Evolutionary conservation across 2,329 filamentous ascomycete genomes (phyloP), one percentile per base, ranked within the genome.

Genomic region (Fusarium camptoceras): DNA sequence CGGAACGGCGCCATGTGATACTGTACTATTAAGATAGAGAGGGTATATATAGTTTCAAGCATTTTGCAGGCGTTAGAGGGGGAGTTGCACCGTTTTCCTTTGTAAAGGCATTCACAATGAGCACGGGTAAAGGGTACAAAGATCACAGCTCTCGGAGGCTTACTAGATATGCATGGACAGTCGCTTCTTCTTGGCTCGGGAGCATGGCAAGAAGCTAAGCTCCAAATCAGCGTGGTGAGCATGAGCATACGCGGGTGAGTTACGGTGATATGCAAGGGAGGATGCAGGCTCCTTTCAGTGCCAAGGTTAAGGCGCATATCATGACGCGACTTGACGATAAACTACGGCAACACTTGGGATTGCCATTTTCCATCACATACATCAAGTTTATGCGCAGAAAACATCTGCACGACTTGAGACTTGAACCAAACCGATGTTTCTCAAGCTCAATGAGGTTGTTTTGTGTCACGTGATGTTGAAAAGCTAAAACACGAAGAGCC

Each of bases 21-120:
- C 37, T 64, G 63, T 60, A 64, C 31, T 55, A 61, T 63, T 53
- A 47, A 24, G 30, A 58, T 73, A 66, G 34, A 58, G 46, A 43
- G 51, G 39, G 31, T 31, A 63, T 59, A 53, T 27, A 47, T 54
- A 47, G 50, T 34, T 55, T 43, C 27, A 30, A 44, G 69, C 60
- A 73, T 73, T 64, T 51, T 53, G 37, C n/a, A 34, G 73, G 73
- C 73, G 73, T 75, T 74, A 57, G 53, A 34, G 46, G 70, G 46
- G 50, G 34, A 46, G 44, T 9, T 37, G 50, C 42, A 50, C 46
- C 7, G 43, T 54, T 43, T 61, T 54, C 18, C 48, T 65, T 55
- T 54, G 37, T 39, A 20, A 37, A 39, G 37, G 37, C 42, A 65
- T 65, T 34, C 34, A 60, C 15, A 27, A 51, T 37, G 55, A 42